phyloP scores from a whole-genome alignment of 1,284 basidiomycete genomes.

The Tremellales sp. region DNA sequence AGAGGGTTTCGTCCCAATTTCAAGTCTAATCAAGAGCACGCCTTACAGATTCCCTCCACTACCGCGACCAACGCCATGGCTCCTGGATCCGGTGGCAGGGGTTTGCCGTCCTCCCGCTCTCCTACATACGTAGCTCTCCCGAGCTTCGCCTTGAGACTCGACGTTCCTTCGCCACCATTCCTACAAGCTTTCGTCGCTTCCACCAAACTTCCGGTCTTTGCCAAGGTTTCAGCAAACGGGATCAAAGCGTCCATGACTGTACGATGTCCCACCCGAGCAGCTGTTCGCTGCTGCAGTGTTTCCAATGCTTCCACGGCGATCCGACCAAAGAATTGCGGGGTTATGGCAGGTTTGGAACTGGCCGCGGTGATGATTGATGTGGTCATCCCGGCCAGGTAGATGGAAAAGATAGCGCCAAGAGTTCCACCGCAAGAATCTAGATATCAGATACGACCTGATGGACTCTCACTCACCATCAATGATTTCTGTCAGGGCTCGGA shows the following conservation, averaged over 20 bases:
- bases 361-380: constrained; percentile 31
- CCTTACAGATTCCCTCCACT: constrained; percentile 36
- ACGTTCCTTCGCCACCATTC: constrained; percentile 47
- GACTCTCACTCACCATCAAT: constrained; percentile 35
- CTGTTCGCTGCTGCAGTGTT: constrained; percentile 47
- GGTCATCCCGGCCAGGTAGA: constrained; percentile 45
- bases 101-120: constrained; percentile 32
- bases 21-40: background rate
- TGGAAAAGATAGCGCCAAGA: constrained; percentile 46
- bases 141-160: constrained; percentile 47
- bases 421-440: constrained; percentile 44
- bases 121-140: constrained; percentile 52
- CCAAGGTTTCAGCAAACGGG: constrained; percentile 48
- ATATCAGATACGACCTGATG: background rate
- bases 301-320: constrained; percentile 35
- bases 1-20: background rate
- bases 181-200: constrained; percentile 42
- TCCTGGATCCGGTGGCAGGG: constrained; percentile 46
- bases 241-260: constrained; percentile 53
- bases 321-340: constrained; percentile 25
- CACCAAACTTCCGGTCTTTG: constrained; percentile 32
- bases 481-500: constrained; percentile 42
- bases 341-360: constrained; percentile 9
- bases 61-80: constrained; percentile 46
- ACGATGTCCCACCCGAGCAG: constrained; percentile 49